These are phyloP conservation scores for Euphorbia tirucalli DNA, from an alignment of 345 rosid genomes.

Conservation along the genomic window DNA sequence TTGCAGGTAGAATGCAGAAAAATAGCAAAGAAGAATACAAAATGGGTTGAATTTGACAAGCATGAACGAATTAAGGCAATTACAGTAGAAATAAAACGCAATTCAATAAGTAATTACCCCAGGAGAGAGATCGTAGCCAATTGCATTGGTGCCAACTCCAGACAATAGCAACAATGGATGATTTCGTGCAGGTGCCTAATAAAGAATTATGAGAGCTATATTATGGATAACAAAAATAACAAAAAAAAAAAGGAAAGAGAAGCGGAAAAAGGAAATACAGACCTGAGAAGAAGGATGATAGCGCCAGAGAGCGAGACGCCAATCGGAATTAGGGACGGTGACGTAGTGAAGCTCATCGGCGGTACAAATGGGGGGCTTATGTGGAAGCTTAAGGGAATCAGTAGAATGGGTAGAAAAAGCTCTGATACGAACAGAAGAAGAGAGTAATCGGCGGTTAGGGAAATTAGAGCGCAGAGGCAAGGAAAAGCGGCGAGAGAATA, in stretches of 20 bases:
- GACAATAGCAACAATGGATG: slow-evolving; percentile 88
- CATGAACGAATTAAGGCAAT: not conserved
- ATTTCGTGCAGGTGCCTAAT: slow-evolving; percentile 78
- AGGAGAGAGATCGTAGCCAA: slow-evolving; percentile 91
- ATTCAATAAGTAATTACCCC: slow-evolving; percentile 37
- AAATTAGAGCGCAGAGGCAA: slow-evolving; percentile 12
- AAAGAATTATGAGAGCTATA: not conserved
- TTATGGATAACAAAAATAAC: not conserved
- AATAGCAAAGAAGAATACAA: too few species aligned
- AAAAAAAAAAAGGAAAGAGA: not conserved
- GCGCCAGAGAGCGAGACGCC: slow-evolving; percentile 94
- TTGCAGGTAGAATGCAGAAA: too few species aligned
- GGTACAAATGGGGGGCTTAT: slow-evolving; percentile 70
- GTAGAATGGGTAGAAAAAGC: slow-evolving; percentile 35
- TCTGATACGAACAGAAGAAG: slow-evolving; percentile 17
- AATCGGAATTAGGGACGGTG: slow-evolving; percentile 59
- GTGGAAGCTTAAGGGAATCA: slow-evolving; percentile 27
- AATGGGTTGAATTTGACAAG: too few species aligned
- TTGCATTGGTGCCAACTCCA: slow-evolving; percentile 95
- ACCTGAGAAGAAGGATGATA: slow-evolving; percentile 57
- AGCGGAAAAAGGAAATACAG: not conserved
- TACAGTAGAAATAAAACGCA: not conserved
- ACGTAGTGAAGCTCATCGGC: slow-evolving; percentile 95
- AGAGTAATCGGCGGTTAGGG: not conserved
- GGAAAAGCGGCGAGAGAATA: slow-evolving; percentile 19